Base-by-base conservation (phyloP, 768 basidiomycete genomes). In the Boletus tomentosulus region DNA sequence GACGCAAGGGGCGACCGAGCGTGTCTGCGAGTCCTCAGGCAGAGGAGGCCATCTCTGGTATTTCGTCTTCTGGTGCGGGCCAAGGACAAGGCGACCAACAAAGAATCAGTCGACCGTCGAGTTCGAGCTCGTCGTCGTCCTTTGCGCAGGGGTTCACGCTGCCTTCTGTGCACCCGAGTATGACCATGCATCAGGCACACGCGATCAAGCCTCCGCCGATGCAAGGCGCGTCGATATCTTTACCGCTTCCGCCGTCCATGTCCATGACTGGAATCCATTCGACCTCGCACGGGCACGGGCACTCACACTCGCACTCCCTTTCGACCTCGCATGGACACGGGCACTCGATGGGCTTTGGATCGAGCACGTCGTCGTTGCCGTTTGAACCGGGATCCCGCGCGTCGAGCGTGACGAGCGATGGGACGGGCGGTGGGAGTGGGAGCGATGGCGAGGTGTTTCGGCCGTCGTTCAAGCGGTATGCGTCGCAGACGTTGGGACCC, bases 401-500 rank as follows among this genome's bases (percentile, higher is more conserved):
- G 51, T 71, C 68, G 62, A 72, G 65, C 37, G 71, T 59, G 51
- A 55, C 45, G 13, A 68, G 61, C 30, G 74, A 72, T 13, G 64
- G 68, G 22, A 70, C 68, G 16, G 70, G 65, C 4, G 66, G 66
- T 7, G 66, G 63, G 33, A 67, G 70, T 16, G 66, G 66, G 46
- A 72, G 70, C 1, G 68, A 70, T 6, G 56, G 66, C 4, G 68
- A 71, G 37, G 48, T 62, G n/a, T 49, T 62, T 35, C 65, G 88
- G 2, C 88, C 88, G 11, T 76, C 82, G 28, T 89, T 87, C 63
- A 91, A 91, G 74, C 74, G 88, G 43, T 66, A 87, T 35, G 82
- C 88, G 2, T 86, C 85, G 45, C 85, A 87, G 71, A 85, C 85
- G 10, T 69, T 90, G n/a, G 87, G 77, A 1, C 84, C 85, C 2